Percentiles rank a stretch among this genome's conserved stretches.
Conservation (phyloP, 2,329 filamentous ascomycete genomes). For the Stagonosporopsis rhizophila region DNA sequence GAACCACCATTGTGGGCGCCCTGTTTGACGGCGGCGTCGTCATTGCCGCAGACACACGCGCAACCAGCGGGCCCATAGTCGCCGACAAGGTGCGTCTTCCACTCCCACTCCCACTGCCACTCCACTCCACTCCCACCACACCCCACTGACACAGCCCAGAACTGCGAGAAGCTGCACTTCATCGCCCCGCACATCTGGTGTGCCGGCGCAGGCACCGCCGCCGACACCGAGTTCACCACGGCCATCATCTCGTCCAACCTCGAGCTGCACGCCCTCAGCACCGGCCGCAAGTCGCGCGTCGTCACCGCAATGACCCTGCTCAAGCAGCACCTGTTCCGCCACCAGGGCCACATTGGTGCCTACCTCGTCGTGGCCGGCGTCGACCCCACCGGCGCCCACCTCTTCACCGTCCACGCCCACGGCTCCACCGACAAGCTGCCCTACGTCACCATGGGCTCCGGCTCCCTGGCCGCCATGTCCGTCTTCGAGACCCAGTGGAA, state of each 20-base stretch:
- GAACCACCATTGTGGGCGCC: slow-evolving; percentile 98
- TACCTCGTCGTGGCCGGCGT: slow-evolving; percentile 97
- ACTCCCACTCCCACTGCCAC: too few relatives aligned
- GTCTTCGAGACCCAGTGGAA: slow-evolving; percentile 98
- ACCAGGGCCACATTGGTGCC: slow-evolving; percentile 97
- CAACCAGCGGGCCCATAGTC: slow-evolving; percentile 95
- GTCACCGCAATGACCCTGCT: slow-evolving; percentile 99
- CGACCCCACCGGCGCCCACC: slow-evolving; percentile 91
- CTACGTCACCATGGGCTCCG: slow-evolving; percentile 98
- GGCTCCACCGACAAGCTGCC: slow-evolving; percentile 98
- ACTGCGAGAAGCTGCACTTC: slow-evolving; percentile 99
- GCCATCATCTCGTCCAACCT: slow-evolving; percentile 98
- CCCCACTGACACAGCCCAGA: slow-evolving; percentile 57
- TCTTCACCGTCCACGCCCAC: slow-evolving; percentile 98
- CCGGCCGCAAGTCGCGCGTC: slow-evolving; percentile 93
- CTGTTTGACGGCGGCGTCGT: slow-evolving; percentile 97
- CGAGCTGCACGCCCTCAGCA: slow-evolving; percentile 95
- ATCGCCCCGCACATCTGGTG: slow-evolving; percentile 99
- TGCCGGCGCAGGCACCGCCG: slow-evolving; percentile 94
- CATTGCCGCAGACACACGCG: slow-evolving; percentile 97
- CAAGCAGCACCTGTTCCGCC: slow-evolving; percentile 98
- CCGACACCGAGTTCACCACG: slow-evolving; percentile 98
- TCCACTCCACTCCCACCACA: too few relatives aligned
- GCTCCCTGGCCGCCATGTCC: slow-evolving; percentile 94
- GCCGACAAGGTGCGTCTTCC: slow-evolving; percentile 79